A percentile compares a stretch with the other conserved stretches of the same genome.
These are phyloP conservation scores for Auxenochlorella pyrenoidosa DNA, from an alignment of 139 green algal genomes.

Conservation along the genomic window DNA sequence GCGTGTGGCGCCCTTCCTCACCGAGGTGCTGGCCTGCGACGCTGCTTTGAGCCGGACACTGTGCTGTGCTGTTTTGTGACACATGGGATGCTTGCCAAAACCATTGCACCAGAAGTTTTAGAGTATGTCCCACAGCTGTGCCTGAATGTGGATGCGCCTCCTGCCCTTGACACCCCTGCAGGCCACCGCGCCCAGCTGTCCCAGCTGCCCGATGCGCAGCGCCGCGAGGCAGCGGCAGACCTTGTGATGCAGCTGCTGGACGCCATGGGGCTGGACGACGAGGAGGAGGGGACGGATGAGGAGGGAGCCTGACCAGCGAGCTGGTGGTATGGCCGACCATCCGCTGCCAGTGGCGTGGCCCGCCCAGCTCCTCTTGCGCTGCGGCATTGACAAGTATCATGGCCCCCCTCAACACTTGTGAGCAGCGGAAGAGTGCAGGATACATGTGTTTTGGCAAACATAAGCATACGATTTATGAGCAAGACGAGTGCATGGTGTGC, in stretches of 20 bases:
- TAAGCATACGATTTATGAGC: too few relatives aligned
- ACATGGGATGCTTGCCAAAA: too few relatives aligned
- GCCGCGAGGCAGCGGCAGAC: slow-evolving; percentile 14
- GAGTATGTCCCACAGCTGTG: too few relatives aligned
- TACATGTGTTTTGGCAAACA: too few relatives aligned
- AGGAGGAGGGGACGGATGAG: slow-evolving; percentile 5
- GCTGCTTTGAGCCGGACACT: background rate
- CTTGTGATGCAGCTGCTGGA: slow-evolving; percentile 35
- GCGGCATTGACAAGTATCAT: too few relatives aligned
- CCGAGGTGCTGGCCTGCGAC: background rate
- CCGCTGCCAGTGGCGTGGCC: background rate
- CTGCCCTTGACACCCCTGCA: background rate
- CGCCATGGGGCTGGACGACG: slow-evolving; percentile 29
- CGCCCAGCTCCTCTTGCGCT: too few relatives aligned
- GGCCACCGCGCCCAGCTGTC: slow-evolving; percentile 4
- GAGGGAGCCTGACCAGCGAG: background rate
- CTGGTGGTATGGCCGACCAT: background rate
- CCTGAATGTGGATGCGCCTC: background rate
- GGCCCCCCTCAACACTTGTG: too few relatives aligned
- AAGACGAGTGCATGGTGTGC: too few relatives aligned
- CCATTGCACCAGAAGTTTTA: too few relatives aligned
- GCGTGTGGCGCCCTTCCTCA: background rate
- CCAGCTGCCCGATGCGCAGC: slow-evolving; percentile 18
- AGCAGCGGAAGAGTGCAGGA: too few relatives aligned
- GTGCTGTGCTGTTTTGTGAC: too few relatives aligned